phyloP scores from a whole-genome alignment of 2,329 filamentous ascomycete genomes.

The Fusarium ramigenum region DNA sequence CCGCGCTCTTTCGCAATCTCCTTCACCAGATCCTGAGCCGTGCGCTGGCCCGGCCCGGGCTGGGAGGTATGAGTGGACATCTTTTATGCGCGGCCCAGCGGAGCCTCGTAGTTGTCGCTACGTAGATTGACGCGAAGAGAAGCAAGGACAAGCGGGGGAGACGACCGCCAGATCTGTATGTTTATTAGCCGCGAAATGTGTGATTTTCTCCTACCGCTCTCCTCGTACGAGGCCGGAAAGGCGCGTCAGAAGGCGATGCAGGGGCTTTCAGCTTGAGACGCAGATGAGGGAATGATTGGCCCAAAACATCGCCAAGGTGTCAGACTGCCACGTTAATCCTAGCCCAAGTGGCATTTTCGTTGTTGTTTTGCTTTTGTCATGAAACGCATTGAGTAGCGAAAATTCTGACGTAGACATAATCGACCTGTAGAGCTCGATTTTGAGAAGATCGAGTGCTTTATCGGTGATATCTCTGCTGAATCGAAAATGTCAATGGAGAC shows the following conservation, averaged over 20 bases:
- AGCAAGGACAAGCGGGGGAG: not conserved
- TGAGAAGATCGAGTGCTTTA: not conserved
- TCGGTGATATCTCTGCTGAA: not conserved
- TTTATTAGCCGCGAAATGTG: not conserved
- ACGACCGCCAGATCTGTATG: not conserved
- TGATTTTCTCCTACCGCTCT: not conserved
- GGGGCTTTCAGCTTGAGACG: slow-evolving; percentile 27
- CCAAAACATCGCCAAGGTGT: slow-evolving; percentile 14
- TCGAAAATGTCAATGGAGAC: not conserved
- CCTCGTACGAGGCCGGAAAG: slow-evolving; percentile 17
- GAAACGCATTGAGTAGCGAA: not conserved
- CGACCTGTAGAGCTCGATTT: fast-evolving
- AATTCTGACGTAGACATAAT: not conserved
- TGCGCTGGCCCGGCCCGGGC: not conserved
- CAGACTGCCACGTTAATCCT: slow-evolving; percentile 17
- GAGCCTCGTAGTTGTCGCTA: not conserved
- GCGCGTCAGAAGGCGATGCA: slow-evolving; percentile 16
- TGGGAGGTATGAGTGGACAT: not conserved
- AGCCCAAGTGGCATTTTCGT: not conserved
- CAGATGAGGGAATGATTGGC: slow-evolving; percentile 19
- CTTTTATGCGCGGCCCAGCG: not conserved
- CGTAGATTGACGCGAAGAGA: not conserved
- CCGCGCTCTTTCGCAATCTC: slow-evolving; percentile 37
- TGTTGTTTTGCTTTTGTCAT: not conserved
- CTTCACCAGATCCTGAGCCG: slow-evolving; percentile 28